These are phyloP conservation scores for Handroanthus guayacan DNA, from an alignment of 257 asterid genomes.

Conservation along the genomic window DNA sequence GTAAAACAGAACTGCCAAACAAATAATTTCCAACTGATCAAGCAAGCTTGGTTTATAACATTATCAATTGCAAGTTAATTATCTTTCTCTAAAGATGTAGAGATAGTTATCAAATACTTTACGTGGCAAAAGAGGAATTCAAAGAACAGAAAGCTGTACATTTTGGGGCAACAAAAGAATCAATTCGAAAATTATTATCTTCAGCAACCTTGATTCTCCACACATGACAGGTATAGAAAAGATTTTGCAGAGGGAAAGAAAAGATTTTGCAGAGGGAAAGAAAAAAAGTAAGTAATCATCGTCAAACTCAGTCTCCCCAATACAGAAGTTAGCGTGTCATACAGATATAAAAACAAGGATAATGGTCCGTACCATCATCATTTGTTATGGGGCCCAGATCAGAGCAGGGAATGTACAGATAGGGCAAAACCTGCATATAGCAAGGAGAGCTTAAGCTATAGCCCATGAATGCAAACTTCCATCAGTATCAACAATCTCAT, in stretches of 20 bases:
- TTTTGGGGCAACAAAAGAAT: constrained; percentile 11
- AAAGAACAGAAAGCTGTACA: constrained; percentile 5
- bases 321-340: not conserved
- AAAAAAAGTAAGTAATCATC: not conserved
- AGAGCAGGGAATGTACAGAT: constrained; percentile 73
- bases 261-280: not conserved
- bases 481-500: constrained; percentile 18
- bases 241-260: too few relatives aligned
- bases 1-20: not conserved
- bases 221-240: constrained; percentile 44
- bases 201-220: not conserved
- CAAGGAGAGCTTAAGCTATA: constrained; percentile 25
- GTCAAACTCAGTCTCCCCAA: not conserved
- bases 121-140: constrained; percentile 1
- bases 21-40: constrained; percentile 12
- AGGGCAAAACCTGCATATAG: constrained; percentile 79
- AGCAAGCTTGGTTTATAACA: not conserved
- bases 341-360: constrained; percentile 26
- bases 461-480: constrained; percentile 23
- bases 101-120: not conserved
- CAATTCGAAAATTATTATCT: not conserved
- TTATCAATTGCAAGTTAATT: not conserved
- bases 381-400: constrained; percentile 60
- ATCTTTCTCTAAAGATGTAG: not conserved
- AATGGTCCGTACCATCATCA: constrained; percentile 60